Evolutionary conservation across 306 rosid species (phyloP).

Genomic region (Dryas drummondii): DNA sequence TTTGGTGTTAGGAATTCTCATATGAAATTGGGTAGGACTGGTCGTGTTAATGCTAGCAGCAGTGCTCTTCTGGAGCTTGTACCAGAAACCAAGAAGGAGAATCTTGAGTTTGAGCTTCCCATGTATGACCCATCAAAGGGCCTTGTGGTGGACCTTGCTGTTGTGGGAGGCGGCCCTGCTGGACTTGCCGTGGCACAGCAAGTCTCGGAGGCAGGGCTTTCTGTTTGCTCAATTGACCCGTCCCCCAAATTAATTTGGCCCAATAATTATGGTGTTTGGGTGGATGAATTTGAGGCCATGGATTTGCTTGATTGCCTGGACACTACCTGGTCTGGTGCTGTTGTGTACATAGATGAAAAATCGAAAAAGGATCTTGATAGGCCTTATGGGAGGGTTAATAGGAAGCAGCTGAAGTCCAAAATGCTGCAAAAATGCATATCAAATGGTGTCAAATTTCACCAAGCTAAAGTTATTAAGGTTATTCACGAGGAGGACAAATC

Average conservation of each 20-base stretch:
- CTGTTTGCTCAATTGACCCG: conserved; percentile 86
- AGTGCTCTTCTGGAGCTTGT: conserved; percentile 88
- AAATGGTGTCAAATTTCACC: conserved; percentile 90
- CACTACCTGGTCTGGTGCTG: conserved; percentile 96
- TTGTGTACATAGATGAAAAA: conserved; percentile 63
- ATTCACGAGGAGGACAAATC: conserved; percentile 84
- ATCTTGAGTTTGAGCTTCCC: conserved; percentile 88
- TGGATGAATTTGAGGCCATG: conserved; percentile 96
- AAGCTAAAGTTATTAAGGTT: conserved; percentile 81
- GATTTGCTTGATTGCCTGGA: conserved; percentile 95
- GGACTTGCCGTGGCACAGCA: conserved; percentile 98
- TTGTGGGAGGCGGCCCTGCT: conserved; percentile 98
- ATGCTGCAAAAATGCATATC: conserved; percentile 84
- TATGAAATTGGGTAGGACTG: conserved; percentile 44
- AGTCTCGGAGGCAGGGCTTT: conserved; percentile 93
- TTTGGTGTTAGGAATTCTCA: conserved; percentile 53
- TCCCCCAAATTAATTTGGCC: conserved; percentile 95
- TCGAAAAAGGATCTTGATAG: conserved; percentile 65
- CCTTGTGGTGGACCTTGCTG: conserved; percentile 81
- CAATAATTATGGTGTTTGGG: conserved; percentile 99
- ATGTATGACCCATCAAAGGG: conserved; percentile 75
- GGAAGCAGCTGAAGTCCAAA: conserved; percentile 87
- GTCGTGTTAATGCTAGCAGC: conserved; percentile 50
- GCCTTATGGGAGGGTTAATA: conserved; percentile 95
- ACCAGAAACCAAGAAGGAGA: conserved; percentile 88